Evolutionary conservation across 768 basidiomycete species (phyloP).

Genomic region (Plicaturopsis crispa): DNA sequence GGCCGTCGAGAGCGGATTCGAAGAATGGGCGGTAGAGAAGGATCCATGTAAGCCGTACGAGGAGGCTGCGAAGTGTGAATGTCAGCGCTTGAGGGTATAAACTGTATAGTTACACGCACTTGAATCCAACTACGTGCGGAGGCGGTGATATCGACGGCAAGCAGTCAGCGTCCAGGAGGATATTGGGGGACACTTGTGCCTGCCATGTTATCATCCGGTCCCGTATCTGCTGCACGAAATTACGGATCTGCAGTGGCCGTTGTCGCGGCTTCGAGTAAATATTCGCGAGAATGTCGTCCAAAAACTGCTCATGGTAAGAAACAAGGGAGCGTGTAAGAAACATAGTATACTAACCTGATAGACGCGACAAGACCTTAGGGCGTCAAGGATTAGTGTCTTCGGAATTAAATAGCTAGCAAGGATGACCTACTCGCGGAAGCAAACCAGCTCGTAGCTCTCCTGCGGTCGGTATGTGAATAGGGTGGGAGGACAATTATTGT

Average conservation of each 20-base stretch:
- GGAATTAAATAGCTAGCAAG: too few relatives aligned
- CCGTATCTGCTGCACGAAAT: slow-evolving; percentile 6
- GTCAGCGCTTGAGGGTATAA: background rate
- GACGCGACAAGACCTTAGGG: too few relatives aligned
- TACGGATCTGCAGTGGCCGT: slow-evolving; percentile 1
- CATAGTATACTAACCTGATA: too few relatives aligned
- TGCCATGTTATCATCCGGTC: slow-evolving; percentile 4
- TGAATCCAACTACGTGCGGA: slow-evolving; percentile 7
- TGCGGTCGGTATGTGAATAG: slow-evolving; percentile 6
- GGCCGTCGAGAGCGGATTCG: background rate
- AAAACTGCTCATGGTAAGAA: slow-evolving; percentile 1
- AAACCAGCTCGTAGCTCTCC: slow-evolving; percentile 3
- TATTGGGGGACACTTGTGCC: slow-evolving; percentile 1
- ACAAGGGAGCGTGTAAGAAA: background rate
- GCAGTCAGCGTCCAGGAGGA: slow-evolving; percentile 1
- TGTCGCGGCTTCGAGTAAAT: slow-evolving; percentile 2
- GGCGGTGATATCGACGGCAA: slow-evolving; percentile 1
- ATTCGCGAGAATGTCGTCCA: slow-evolving; percentile 5
- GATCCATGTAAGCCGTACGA: slow-evolving; percentile 8
- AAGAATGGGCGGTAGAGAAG: slow-evolving; percentile 7
- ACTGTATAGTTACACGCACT: slow-evolving; percentile 1
- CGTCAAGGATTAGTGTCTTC: too few relatives aligned
- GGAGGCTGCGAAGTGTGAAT: slow-evolving; percentile 2
- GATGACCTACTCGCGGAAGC: slow-evolving; percentile 5
- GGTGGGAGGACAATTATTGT: slow-evolving; percentile 4